A percentile compares a stretch with the other conserved stretches of the same genome.
phyloP scores from a whole-genome alignment of 2,329 filamentous ascomycete genomes.

The Helminthosporium solani region DNA sequence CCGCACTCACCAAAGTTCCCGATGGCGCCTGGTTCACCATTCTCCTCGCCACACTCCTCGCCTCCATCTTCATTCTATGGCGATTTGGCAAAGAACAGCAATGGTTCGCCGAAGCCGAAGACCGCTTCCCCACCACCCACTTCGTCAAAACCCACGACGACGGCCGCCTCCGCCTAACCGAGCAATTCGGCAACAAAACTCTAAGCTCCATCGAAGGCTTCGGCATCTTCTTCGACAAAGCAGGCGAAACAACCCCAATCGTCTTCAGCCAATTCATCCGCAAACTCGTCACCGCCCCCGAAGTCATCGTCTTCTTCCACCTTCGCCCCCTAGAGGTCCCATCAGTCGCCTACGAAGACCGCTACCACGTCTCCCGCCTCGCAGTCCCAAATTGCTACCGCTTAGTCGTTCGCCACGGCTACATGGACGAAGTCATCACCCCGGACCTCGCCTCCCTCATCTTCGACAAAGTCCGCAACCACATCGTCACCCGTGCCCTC shows the following conservation, averaged over 20 bases:
- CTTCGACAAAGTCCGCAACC: slow-evolving; percentile 57
- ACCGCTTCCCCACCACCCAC: slow-evolving; percentile 52
- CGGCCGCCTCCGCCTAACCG: slow-evolving; percentile 41
- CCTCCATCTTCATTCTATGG: slow-evolving; percentile 70
- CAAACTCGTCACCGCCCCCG: slow-evolving; percentile 67
- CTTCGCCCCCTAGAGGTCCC: slow-evolving; percentile 64
- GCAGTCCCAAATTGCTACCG: slow-evolving; percentile 65
- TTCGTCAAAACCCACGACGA: slow-evolving; percentile 42
- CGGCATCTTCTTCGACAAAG: slow-evolving; percentile 80
- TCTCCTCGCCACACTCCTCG: slow-evolving; percentile 62
- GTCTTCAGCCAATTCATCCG: slow-evolving; percentile 72
- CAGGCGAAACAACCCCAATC: slow-evolving; percentile 63
- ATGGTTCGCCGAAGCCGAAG: slow-evolving; percentile 68
- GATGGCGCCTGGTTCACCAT: slow-evolving; percentile 78
- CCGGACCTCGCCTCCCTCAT: slow-evolving; percentile 59
- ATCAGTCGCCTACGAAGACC: slow-evolving; percentile 42
- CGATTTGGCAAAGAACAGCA: slow-evolving; percentile 77
- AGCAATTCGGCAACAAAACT: slow-evolving; percentile 38
- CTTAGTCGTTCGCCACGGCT: slow-evolving; percentile 69
- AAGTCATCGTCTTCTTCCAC: slow-evolving; percentile 74
- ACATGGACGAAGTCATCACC: slow-evolving; percentile 69
- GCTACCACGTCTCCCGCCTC: slow-evolving; percentile 50
- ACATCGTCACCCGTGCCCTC: slow-evolving; percentile 31
- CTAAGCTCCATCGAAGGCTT: slow-evolving; percentile 51
- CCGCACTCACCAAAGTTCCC: slow-evolving; percentile 70